Evolutionary conservation across 805 yeast genomes (phyloP).

Genomic region (Saccharomycopsis fodiens): DNA sequence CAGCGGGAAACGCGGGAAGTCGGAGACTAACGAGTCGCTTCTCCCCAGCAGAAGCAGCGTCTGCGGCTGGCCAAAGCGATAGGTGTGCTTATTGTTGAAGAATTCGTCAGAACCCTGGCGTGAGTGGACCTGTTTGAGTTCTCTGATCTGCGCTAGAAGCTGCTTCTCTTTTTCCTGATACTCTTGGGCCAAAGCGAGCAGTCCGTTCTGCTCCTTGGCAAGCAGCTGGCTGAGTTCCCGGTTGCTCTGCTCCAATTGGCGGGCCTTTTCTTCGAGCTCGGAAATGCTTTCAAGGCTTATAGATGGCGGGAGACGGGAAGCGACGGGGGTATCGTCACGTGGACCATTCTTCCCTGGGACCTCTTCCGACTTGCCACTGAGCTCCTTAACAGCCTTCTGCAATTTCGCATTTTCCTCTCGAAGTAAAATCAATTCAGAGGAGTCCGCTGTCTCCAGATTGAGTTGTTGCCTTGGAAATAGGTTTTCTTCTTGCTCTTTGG

Average conservation of each 20-base stretch:
- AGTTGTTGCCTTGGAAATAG: no score
- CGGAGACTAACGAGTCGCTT: conserved; percentile 12
- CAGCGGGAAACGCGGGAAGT: background rate
- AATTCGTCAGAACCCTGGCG: conserved; percentile 6
- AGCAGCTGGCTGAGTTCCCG: conserved; percentile 1
- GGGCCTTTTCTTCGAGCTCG: background rate
- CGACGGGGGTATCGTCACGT: no score
- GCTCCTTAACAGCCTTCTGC: background rate
- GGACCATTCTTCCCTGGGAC: no score
- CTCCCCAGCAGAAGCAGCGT: conserved; percentile 6
- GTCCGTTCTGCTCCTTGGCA: conserved; percentile 3
- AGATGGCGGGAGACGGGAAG: no score
- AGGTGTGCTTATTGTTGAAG: background rate
- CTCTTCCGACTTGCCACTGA: background rate
- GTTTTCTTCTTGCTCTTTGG: background rate
- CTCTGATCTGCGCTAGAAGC: conserved; percentile 1
- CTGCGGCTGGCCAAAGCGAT: conserved; percentile 7
- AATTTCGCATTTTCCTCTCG: background rate
- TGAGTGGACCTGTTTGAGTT: background rate
- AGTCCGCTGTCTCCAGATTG: conserved; percentile 4
- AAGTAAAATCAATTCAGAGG: no score
- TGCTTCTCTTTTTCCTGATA: conserved; percentile 2
- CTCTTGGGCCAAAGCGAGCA: conserved; percentile 1
- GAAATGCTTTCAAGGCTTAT: no score
- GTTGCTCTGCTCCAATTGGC: background rate